Base-by-base conservation (phyloP, 768 basidiomycete genomes). In the Termitomyces sp. region DNA sequence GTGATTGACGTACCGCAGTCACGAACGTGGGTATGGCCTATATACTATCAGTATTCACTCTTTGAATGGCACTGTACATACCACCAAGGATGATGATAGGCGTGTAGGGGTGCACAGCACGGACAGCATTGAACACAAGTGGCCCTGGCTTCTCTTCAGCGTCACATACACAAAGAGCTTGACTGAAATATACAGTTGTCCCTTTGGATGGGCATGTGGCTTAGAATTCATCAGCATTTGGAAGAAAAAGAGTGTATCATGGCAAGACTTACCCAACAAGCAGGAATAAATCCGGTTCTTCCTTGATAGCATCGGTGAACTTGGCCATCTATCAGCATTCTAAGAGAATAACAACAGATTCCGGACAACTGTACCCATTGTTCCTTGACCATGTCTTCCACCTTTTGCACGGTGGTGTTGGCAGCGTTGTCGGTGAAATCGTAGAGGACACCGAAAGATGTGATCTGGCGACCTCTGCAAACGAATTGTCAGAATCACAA, bases 31-130 rank as follows among this genome's bases (percentile, higher is more conserved):
- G 78, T 77, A 61, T 93, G 91, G 5, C 87, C 86, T 75, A 59
- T 21, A 21, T 35, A 58, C 4, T 8, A 43, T 33, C 33, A 23
- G 11, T 28, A 46, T 28, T 41, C 28, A 14, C 9, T 26, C 14
- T 33, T 19, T 1, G 1, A 4, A n/a, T 14, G 23, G 28, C 42
- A 10, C 35, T 23, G 21, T 23, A 49, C 63, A 26, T 65, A 75
- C 86, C 87, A 60, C 94, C 94, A 44, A 95, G 84, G 63, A 94
- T 87, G 53, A 92, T 64, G 55, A 96, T 89, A 0, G 93, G 94
- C 0, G 87, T 87, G 17, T 68, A 65, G 0, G 86, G 79, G 67
- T 94, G 93, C 2, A 86, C 75, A 7, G 76, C 75, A 26, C 93
- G 84, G 53, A 96, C 76, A 1, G 89, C 86, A 53, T 86, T 73